Evolutionary conservation across 2,329 filamentous ascomycete species (phyloP), one percentile per base, ranked within the genome.

Genomic region (Penicillium sp.): DNA sequence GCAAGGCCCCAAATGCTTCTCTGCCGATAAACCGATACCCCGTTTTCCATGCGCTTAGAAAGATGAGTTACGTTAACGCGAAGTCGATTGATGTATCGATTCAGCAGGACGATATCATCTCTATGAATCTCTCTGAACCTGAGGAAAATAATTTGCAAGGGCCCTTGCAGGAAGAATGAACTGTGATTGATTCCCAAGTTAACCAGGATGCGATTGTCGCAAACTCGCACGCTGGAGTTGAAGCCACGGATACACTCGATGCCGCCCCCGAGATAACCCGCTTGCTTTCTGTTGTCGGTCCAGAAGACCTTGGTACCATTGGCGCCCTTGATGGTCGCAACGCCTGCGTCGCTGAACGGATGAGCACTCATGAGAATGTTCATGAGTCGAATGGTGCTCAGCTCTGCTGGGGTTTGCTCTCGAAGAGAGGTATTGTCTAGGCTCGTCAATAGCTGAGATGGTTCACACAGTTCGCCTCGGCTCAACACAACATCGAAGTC

Each of bases 151-250:
- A 22, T 14, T 0, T 2, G 10, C 46, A 62, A 18, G 1, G 40
- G 20, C 5, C 40, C 41, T 5, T 38, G 38, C 0, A 8, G 16
- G 33, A 47, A 62, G 41, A 63, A 61, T 3, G 60, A 50, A 4
- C 53, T 53, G 40, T 63, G 60, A 22, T 53, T 62, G 20, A 62
- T 53, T 31, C 58, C 61, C 38, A 63, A 22, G 35, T 63, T 63
- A 2, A 63, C 42, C 14, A 61, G 39, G 28, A 59, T 16, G 24
- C 41, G 43, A 5, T 52, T 20, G 50, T 48, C 8, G 46, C 53
- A 25, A 53, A 41, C 13, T 24, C 61, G 54, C 9, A 61, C 54
- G 52, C 61, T 63, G 5, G 58, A 54, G 20, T 50, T 61, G 48
- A 50, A 56, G 3, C 60, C 61, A 16, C 61, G 61, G 30, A 53